Conservation (phyloP, 306 rosid genomes). For the Phaseolus lunatus region DNA sequence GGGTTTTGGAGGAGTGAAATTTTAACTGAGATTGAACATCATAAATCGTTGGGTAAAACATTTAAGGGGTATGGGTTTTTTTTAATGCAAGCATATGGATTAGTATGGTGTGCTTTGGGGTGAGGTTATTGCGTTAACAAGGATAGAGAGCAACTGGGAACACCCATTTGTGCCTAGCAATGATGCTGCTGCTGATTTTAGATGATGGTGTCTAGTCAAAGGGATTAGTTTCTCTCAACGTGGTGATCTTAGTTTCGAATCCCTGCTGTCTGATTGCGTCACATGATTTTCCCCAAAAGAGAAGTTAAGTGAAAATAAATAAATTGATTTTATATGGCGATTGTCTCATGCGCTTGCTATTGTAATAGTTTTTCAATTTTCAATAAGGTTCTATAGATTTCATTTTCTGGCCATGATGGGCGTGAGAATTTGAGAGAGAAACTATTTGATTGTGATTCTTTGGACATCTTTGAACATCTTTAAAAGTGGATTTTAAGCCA, state of each 20-base stretch:
- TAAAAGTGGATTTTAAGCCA: no score
- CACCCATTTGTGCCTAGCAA: not conserved
- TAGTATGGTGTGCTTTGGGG: not conserved
- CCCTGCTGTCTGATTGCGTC: no score
- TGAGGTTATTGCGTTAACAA: not conserved
- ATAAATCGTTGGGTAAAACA: not conserved
- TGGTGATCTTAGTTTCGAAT: no score
- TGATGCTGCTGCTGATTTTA: not conserved
- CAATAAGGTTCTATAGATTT: not conserved
- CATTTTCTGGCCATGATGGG: not conserved
- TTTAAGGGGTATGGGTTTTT: conserved; percentile 1
- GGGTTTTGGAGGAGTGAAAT: not conserved
- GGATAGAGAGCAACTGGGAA: not conserved
- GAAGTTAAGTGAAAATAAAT: no score
- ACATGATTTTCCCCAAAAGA: no score
- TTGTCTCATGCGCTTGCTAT: not conserved
- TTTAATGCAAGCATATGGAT: not conserved
- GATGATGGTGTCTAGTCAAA: not conserved
- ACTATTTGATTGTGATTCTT: not conserved
- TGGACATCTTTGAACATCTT: not conserved
- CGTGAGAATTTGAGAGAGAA: not conserved
- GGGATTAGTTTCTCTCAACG: not conserved
- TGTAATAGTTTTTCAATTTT: not conserved
- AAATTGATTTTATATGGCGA: not conserved
- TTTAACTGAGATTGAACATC: not conserved